These are phyloP conservation scores for Samsoniella hepiali DNA, from an alignment of 2,329 filamentous ascomycete species.

Conservation along the genomic window DNA sequence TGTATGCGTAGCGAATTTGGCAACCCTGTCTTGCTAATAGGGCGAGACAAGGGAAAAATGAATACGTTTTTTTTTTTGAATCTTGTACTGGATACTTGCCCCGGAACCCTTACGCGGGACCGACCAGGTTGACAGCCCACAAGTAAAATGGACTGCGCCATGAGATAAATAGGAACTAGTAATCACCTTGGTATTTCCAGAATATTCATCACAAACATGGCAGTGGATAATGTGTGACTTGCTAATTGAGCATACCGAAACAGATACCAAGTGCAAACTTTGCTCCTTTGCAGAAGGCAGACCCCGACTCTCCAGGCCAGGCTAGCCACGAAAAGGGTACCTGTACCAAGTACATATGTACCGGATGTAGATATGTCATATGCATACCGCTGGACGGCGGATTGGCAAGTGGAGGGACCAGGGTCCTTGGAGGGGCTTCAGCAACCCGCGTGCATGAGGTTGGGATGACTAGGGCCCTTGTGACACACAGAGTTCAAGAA, in stretches of 20 bases:
- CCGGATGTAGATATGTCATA: background rate
- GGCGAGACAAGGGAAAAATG: background rate
- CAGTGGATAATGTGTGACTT: too few relatives aligned
- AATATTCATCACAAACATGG: too few relatives aligned
- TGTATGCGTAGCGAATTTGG: background rate
- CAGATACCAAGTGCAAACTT: background rate
- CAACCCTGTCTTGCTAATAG: background rate
- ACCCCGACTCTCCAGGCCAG: too few relatives aligned
- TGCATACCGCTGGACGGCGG: background rate
- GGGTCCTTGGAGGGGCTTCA: background rate
- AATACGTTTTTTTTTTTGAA: constrained; percentile 9
- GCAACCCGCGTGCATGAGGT: constrained; percentile 8
- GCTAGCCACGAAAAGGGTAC: background rate
- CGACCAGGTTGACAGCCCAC: background rate
- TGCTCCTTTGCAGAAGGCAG: background rate
- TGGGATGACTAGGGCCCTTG: constrained; percentile 3
- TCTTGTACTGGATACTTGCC: background rate
- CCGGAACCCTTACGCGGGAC: too few relatives aligned
- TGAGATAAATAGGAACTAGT: background rate
- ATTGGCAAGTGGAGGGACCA: constrained; percentile 3
- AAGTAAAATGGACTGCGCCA: background rate
- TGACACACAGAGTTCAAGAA: too few relatives aligned
- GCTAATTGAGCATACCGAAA: background rate
- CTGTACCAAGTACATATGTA: background rate
- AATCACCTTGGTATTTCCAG: background rate